A percentile compares a stretch with the other conserved stretches of the same genome.
These are phyloP conservation scores for Musa troglodytarum DNA, from an alignment of 176 grass and related monocot genomes.

Conservation along the genomic window DNA sequence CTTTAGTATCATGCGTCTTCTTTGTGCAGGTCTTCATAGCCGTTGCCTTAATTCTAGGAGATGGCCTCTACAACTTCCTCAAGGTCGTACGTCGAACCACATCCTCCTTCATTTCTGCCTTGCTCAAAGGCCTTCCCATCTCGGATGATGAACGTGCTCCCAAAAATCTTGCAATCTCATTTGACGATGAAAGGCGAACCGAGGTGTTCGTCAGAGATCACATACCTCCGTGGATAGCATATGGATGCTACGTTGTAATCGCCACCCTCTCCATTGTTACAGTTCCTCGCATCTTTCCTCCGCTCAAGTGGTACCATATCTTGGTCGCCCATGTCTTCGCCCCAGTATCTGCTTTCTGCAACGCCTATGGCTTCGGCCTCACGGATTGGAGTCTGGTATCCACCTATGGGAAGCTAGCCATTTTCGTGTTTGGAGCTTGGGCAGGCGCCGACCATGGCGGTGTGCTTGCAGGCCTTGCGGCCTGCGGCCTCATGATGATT, in stretches of 20 bases:
- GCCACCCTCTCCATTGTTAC: not conserved
- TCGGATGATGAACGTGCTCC: slow-evolving; percentile 20
- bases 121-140: slow-evolving; percentile 32
- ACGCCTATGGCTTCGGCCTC: not conserved
- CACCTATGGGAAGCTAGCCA: slow-evolving; percentile 15
- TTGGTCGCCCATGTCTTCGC: not conserved
- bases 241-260: not conserved
- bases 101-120: not conserved
- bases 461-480: slow-evolving; percentile 6
- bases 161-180: not conserved
- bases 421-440: slow-evolving; percentile 12
- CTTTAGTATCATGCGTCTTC: not conserved
- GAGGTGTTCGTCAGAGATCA: not conserved
- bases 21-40: slow-evolving; percentile 34
- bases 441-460: not conserved
- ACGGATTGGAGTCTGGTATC: not conserved
- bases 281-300: not conserved
- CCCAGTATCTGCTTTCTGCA: not conserved
- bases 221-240: not conserved
- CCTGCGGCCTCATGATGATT: slow-evolving; percentile 12
- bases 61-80: slow-evolving; percentile 24
- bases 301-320: not conserved
- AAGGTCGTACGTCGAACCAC: not conserved
- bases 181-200: not conserved
- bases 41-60: slow-evolving; percentile 26